Conservation (phyloP, 2,329 filamentous ascomycete genomes). For the Trichoderma afroharzianum region DNA sequence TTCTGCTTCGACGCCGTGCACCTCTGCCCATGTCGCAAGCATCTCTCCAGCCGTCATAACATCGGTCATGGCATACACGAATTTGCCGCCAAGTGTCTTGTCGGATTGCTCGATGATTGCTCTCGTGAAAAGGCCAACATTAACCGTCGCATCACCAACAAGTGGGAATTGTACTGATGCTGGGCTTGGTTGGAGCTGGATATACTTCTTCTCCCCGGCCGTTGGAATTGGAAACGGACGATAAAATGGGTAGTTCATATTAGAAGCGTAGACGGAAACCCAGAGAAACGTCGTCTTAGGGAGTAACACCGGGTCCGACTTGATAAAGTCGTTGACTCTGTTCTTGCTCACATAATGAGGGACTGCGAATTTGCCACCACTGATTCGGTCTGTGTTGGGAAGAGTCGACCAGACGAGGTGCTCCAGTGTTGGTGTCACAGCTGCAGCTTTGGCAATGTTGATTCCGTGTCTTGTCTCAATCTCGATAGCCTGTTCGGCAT, state of each 20-base stretch:
- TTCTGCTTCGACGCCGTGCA: not conserved
- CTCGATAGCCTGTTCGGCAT: slow-evolving; percentile 18
- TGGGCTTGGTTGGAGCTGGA: not conserved
- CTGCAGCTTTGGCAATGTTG: not conserved
- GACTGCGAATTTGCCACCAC: not conserved
- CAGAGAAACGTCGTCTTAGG: not conserved
- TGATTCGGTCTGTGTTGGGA: not conserved
- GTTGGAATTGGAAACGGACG: not conserved
- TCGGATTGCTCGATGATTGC: not conserved
- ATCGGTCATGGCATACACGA: not conserved
- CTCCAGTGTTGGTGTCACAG: not conserved
- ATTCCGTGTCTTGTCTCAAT: slow-evolving; percentile 19
- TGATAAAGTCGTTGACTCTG: not conserved
- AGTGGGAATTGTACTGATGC: no score
- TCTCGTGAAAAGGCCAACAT: not conserved
- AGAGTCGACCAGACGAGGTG: not conserved
- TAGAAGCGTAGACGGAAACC: not conserved
- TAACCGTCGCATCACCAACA: not conserved
- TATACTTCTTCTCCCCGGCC: not conserved
- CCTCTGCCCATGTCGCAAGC: not conserved
- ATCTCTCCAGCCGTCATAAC: not conserved
- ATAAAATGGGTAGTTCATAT: not conserved
- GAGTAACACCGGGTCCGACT: not conserved
- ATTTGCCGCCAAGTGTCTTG: not conserved
- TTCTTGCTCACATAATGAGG: not conserved